Evolutionary conservation across 257 asterid species (phyloP).

Genomic region (Fraxinus anomala): DNA sequence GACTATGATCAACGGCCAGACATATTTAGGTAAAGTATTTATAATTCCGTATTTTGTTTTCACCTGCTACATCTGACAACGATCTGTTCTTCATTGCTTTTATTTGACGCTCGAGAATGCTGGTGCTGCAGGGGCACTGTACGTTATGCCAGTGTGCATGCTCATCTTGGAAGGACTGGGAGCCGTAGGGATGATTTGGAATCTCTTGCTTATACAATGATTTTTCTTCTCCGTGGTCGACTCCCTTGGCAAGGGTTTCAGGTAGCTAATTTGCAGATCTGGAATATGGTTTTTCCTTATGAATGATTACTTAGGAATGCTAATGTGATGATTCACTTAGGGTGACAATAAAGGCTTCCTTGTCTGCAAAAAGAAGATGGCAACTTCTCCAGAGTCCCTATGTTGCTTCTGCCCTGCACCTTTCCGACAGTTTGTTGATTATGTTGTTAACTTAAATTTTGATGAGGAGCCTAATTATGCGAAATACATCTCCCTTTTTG

Average conservation of each 20-base stretch:
- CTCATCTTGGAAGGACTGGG: constrained; percentile 74
- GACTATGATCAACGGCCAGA: constrained; percentile 74
- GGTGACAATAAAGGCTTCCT: constrained; percentile 74
- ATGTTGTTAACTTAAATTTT: constrained; percentile 56
- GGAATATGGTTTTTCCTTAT: not conserved
- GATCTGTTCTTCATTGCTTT: not conserved
- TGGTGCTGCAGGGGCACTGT: constrained; percentile 61
- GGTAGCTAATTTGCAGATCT: constrained; percentile 33
- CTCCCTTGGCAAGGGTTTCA: constrained; percentile 81
- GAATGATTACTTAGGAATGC: constrained; percentile 12
- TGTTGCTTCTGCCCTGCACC: constrained; percentile 70
- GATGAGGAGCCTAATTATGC: constrained; percentile 76
- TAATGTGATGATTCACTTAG: constrained; percentile 30
- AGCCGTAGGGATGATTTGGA: constrained; percentile 80
- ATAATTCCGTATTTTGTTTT: not conserved
- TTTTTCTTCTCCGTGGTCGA: constrained; percentile 68
- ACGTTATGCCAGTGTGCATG: constrained; percentile 77
- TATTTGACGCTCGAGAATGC: not conserved
- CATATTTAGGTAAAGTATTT: constrained; percentile 48
- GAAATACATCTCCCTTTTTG: constrained; percentile 62
- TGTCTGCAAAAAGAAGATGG: constrained; percentile 77
- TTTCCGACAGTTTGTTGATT: constrained; percentile 57
- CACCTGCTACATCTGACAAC: not conserved
- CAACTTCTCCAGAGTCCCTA: constrained; percentile 63
- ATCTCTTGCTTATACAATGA: constrained; percentile 72